These are phyloP conservation scores for Amanita thiersii DNA, from an alignment of 768 basidiomycete species.

Conservation along the genomic window DNA sequence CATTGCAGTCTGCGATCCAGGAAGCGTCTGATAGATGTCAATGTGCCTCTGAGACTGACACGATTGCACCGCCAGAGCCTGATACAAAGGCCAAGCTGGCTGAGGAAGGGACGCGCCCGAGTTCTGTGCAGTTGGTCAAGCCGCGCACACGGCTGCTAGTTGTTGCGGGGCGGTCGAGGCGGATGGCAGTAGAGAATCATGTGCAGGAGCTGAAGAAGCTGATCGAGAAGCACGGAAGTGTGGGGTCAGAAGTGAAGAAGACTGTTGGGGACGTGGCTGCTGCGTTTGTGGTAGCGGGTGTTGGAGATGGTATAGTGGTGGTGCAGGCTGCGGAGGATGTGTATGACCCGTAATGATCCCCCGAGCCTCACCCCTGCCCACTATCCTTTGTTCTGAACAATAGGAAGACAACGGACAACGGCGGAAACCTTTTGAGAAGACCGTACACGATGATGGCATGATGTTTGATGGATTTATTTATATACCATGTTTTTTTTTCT, in stretches of 20 bases:
- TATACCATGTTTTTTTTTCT: background rate
- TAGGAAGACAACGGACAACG: too few relatives aligned
- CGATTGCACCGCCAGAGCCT: constrained; percentile 2
- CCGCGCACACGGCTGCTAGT: constrained; percentile 37
- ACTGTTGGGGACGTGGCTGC: constrained; percentile 83
- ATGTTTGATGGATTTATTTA: background rate
- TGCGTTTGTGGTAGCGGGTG: constrained; percentile 59
- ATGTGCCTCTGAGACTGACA: background rate
- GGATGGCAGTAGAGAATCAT: constrained; percentile 70
- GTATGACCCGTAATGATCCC: background rate
- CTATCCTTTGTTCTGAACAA: too few relatives aligned
- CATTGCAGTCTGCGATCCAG: constrained; percentile 50
- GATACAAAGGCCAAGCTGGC: too few relatives aligned
- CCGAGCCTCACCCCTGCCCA: background rate
- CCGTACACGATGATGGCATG: too few relatives aligned
- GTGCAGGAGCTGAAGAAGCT: constrained; percentile 59
- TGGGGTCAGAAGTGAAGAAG: constrained; percentile 61
- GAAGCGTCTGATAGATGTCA: constrained; percentile 23
- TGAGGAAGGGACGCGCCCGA: constrained; percentile 10
- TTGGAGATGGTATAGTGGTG: constrained; percentile 55
- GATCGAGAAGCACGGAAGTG: constrained; percentile 44
- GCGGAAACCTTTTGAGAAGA: too few relatives aligned
- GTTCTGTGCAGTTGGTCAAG: constrained; percentile 11
- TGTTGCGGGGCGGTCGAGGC: constrained; percentile 66
- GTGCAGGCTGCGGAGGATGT: constrained; percentile 43